Conservation (phyloP, 441 rosid genomes). For the Eruca vesicaria region DNA sequence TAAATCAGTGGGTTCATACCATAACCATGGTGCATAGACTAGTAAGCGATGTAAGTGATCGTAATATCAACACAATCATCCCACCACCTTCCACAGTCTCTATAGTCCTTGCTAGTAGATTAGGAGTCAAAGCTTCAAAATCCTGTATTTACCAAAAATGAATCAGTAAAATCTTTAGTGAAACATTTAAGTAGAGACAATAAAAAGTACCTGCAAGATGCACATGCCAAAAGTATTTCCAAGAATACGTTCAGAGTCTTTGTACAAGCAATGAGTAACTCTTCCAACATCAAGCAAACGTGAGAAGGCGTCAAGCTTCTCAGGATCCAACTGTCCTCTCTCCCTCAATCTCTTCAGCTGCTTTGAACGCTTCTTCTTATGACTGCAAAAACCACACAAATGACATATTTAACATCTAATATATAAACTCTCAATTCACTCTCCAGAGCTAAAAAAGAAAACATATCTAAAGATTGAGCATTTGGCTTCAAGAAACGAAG, state of each 20-base stretch:
- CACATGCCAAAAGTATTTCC: constrained; percentile 99
- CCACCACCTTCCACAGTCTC: constrained; percentile 99
- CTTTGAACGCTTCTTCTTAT: constrained; percentile 80
- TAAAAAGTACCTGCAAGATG: constrained; percentile 59
- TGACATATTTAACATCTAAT: no score
- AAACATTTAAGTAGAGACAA: background rate
- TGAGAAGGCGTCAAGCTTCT: constrained; percentile 88
- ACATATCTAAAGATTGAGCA: no score
- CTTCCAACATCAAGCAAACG: constrained; percentile 90
- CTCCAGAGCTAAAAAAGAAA: no score
- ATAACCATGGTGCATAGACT: constrained; percentile 95
- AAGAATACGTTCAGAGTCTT: constrained; percentile 82
- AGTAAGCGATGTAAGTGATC: constrained; percentile 80
- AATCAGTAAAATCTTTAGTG: background rate
- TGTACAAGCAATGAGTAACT: constrained; percentile 81
- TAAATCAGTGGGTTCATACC: constrained; percentile 50
- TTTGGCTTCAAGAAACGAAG: no score
- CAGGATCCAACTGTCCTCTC: constrained; percentile 90
- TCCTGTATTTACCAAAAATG: constrained; percentile 58
- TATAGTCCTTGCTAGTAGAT: constrained; percentile 91
- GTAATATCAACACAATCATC: constrained; percentile 70
- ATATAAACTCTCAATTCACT: no score
- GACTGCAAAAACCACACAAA: no score
- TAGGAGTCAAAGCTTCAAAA: constrained; percentile 97
- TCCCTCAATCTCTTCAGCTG: constrained; percentile 86